These are phyloP conservation scores for Quercus dentata DNA, from an alignment of 306 rosid genomes.

Conservation along the genomic window DNA sequence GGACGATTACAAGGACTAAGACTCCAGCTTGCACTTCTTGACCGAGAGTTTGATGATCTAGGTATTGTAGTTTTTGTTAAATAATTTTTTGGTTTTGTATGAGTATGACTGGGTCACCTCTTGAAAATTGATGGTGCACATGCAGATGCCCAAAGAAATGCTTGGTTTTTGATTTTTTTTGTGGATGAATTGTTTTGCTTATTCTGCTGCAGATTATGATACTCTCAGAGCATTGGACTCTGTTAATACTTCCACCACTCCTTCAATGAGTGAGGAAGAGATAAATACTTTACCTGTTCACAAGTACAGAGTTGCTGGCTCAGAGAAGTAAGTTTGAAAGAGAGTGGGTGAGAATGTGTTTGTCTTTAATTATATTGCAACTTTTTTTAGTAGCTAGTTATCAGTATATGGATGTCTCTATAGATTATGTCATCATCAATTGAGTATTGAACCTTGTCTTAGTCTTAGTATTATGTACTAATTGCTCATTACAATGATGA, in stretches of 20 bases:
- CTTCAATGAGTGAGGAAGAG: slow-evolving; percentile 56
- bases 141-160: neutral
- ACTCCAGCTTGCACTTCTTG: slow-evolving; percentile 98
- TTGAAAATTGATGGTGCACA: neutral
- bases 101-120: neutral
- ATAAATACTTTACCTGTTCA: slow-evolving; percentile 61
- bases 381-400: neutral
- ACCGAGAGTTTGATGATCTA: slow-evolving; percentile 92
- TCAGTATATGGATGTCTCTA: neutral
- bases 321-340: slow-evolving; percentile 37
- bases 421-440: neutral
- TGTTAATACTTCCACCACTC: slow-evolving; percentile 36
- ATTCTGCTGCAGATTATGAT: slow-evolving; percentile 36
- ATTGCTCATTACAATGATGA: neutral
- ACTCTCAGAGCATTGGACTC: slow-evolving; percentile 33
- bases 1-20: slow-evolving; percentile 96
- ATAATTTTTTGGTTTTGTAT: neutral
- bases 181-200: slow-evolving; percentile 4
- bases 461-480: neutral
- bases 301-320: slow-evolving; percentile 37
- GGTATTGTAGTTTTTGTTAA: slow-evolving; percentile 36
- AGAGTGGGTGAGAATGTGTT: neutral
- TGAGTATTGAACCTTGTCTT: neutral
- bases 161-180: neutral
- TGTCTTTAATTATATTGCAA: neutral